phyloP scores from a whole-genome alignment of 176 grass and related monocot species.

The Lolium multiflorum region DNA sequence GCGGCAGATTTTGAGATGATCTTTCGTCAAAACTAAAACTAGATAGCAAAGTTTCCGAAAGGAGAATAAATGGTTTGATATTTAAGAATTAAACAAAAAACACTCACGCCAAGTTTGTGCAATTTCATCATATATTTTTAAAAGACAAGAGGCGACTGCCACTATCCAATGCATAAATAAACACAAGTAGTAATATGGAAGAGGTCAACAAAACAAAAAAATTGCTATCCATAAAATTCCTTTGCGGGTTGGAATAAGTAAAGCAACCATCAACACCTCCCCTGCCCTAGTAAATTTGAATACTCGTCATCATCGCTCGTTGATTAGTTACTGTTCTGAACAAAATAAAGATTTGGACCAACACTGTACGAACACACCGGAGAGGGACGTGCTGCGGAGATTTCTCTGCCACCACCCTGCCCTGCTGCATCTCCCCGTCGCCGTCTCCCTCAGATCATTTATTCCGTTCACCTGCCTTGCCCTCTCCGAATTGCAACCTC shows the following conservation, averaged over 20 bases:
- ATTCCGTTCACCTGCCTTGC: slow-evolving; percentile 41
- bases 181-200: no score
- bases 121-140: no score
- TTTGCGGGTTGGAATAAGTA: background rate
- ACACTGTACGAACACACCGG: slow-evolving; percentile 9
- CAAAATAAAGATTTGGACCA: slow-evolving; percentile 33
- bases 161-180: no score
- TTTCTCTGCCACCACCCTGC: slow-evolving; percentile 46
- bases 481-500: slow-evolving; percentile 37
- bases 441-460: slow-evolving; percentile 59
- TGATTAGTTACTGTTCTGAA: background rate
- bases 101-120: no score
- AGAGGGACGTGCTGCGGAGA: slow-evolving; percentile 40
- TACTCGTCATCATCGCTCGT: background rate
- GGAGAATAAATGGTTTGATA: background rate
- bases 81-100: no score
- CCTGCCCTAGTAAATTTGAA: background rate
- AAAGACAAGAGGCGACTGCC: no score
- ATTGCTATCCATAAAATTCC: background rate
- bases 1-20: background rate
- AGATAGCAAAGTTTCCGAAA: background rate
- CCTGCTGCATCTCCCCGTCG: slow-evolving; percentile 49
- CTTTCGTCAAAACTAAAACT: background rate
- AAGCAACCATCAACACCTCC: background rate
- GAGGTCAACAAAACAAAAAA: background rate